Conservation (phyloP, 1,284 basidiomycete species). For the Mrakiaceae sp. region DNA sequence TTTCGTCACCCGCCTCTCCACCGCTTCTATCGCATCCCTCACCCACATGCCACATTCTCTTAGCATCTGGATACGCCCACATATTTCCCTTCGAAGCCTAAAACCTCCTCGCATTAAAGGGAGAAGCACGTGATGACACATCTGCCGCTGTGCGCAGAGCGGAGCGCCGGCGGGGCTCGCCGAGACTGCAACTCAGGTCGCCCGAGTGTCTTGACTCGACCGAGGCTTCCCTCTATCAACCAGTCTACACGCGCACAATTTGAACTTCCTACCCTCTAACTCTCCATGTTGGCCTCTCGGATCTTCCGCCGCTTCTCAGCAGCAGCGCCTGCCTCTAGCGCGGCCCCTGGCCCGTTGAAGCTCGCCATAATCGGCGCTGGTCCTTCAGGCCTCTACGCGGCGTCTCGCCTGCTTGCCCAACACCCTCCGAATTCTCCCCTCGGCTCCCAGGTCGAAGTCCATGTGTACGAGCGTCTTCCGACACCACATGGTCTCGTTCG, state of each 20-base stretch:
- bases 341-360: conserved; percentile 26
- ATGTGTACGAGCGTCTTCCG: conserved; percentile 88
- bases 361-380: conserved; percentile 66
- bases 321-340: not conserved
- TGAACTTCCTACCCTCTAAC: not conserved
- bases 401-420: conserved; percentile 62
- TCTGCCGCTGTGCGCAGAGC: no score
- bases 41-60: no score
- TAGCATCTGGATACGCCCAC: no score
- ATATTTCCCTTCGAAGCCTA: no score
- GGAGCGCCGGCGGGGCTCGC: no score
- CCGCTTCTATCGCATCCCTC: no score
- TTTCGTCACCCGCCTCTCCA: no score
- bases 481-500: conserved; percentile 89
- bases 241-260: not conserved
- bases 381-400: conserved; percentile 90
- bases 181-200: no score
- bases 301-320: not conserved
- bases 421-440: conserved; percentile 40
- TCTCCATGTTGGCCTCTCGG: not conserved
- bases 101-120: no score
- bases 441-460: conserved; percentile 47
- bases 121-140: no score
- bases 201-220: no score
- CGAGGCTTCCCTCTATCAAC: not conserved